Evolutionary conservation across 768 basidiomycete genomes (phyloP).

Genomic region (Obba rivulosa): DNA sequence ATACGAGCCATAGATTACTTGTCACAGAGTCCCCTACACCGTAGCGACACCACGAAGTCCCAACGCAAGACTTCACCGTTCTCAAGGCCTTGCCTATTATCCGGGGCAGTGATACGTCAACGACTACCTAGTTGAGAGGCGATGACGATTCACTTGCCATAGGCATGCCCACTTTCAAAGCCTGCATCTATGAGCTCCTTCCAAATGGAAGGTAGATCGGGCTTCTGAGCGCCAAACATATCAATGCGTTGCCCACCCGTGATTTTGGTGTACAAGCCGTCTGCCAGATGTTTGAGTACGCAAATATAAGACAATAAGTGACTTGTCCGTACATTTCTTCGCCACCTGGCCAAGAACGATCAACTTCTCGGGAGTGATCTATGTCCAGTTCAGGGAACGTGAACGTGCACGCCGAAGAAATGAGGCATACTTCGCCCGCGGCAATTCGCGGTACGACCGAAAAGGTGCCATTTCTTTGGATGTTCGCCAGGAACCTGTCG

Average conservation of each 20-base stretch:
- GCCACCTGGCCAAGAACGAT: constrained; percentile 61
- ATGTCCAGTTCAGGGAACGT: not conserved
- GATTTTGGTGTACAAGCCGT: constrained; percentile 60
- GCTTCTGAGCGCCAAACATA: constrained; percentile 65
- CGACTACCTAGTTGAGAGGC: not conserved
- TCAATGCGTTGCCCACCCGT: constrained; percentile 58
- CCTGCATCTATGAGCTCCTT: constrained; percentile 58
- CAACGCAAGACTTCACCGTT: constrained; percentile 77
- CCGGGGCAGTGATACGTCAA: not conserved
- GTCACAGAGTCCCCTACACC: constrained; percentile 74
- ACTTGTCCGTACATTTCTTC: constrained; percentile 46
- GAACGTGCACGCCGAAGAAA: not conserved
- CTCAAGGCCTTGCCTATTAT: constrained; percentile 43
- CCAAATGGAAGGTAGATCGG: constrained; percentile 67
- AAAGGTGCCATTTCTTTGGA: constrained; percentile 68
- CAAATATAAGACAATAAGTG: too few species aligned
- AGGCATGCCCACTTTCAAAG: constrained; percentile 74
- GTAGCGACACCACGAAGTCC: constrained; percentile 66
- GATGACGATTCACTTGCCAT: constrained; percentile 39
- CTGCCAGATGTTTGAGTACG: constrained; percentile 12
- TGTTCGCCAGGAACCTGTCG: constrained; percentile 65
- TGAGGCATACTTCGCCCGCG: constrained; percentile 49
- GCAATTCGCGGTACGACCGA: constrained; percentile 68
- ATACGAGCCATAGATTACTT: constrained; percentile 18
- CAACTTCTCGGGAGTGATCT: constrained; percentile 59